Conservation (phyloP, 2,329 filamentous ascomycete genomes). For the Plectosphaerella sp. region DNA sequence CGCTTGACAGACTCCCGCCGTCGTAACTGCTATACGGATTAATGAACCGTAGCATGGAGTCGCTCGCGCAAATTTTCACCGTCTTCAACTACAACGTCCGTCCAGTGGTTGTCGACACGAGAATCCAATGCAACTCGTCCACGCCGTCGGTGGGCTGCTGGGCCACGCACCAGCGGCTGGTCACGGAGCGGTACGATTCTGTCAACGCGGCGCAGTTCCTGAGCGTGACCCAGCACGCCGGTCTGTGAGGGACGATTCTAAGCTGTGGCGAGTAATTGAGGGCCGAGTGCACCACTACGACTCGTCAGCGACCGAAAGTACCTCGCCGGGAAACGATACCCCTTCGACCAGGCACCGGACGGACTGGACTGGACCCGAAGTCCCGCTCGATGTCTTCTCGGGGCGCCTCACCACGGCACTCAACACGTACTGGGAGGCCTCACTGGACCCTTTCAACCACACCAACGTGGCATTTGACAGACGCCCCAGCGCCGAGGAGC, state of each 20-base stretch:
- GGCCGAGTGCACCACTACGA: background rate
- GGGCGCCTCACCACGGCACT: slow-evolving; percentile 1
- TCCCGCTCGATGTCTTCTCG: background rate
- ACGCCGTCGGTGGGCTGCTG: background rate
- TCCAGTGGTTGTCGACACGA: background rate
- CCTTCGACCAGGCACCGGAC: background rate
- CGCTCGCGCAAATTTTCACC: background rate
- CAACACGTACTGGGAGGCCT: slow-evolving; percentile 1
- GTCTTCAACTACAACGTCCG: background rate
- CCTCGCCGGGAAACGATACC: background rate
- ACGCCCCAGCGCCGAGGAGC: too few relatives aligned
- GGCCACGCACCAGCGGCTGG: background rate
- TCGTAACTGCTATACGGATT: background rate
- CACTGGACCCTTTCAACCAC: slow-evolving; percentile 1
- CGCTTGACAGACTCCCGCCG: background rate
- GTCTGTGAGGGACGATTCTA: background rate
- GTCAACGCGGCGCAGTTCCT: background rate
- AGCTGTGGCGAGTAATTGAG: background rate
- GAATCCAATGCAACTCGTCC: background rate
- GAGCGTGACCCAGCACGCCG: background rate
- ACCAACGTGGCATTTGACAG: background rate
- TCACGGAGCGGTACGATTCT: background rate
- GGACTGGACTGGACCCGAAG: background rate
- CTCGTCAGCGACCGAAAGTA: background rate
- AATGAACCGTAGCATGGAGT: background rate